Percentiles rank a stretch among this genome's conserved stretches.
Conservation (phyloP, 139 green algal genomes). For the Micractinium sp. region DNA sequence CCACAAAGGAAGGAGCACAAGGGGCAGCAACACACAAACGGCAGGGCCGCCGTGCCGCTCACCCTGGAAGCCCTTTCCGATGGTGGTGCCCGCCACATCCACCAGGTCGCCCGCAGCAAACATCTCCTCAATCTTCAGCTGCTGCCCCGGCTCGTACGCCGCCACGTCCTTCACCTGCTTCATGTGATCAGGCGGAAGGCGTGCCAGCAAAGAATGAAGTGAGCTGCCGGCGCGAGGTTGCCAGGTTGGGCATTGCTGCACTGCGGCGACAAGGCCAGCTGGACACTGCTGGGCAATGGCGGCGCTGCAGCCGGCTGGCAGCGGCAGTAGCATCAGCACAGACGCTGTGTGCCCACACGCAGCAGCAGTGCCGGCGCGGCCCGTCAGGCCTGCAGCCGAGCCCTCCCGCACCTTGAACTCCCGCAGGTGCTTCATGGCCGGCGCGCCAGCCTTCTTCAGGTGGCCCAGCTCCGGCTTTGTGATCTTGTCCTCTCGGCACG, state of each 20-base stretch:
- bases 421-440: slow-evolving; percentile 82
- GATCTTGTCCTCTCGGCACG: slow-evolving; percentile 64
- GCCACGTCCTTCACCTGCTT: slow-evolving; percentile 72
- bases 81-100: slow-evolving; percentile 89
- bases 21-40: no score
- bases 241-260: neutral
- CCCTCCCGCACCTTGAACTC: slow-evolving; percentile 88
- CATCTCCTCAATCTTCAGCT: slow-evolving; percentile 84
- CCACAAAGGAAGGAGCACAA: neutral
- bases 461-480: slow-evolving; percentile 95
- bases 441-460: slow-evolving; percentile 83
- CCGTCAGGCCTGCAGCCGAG: neutral
- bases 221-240: no score
- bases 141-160: slow-evolving; percentile 80
- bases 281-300: neutral
- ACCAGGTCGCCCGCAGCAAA: slow-evolving; percentile 95
- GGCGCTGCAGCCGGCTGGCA: neutral
- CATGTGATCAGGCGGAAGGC: neutral
- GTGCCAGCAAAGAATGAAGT: neutral
- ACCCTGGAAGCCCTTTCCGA: slow-evolving; percentile 96
- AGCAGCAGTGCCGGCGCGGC: neutral
- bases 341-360: neutral
- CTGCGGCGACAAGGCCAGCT: neutral
- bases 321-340: neutral
- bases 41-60: neutral